Evolutionary conservation across 2,329 filamentous ascomycete species (phyloP), one percentile per base, ranked within the genome.

Genomic region (Neofusicoccum ribis): DNA sequence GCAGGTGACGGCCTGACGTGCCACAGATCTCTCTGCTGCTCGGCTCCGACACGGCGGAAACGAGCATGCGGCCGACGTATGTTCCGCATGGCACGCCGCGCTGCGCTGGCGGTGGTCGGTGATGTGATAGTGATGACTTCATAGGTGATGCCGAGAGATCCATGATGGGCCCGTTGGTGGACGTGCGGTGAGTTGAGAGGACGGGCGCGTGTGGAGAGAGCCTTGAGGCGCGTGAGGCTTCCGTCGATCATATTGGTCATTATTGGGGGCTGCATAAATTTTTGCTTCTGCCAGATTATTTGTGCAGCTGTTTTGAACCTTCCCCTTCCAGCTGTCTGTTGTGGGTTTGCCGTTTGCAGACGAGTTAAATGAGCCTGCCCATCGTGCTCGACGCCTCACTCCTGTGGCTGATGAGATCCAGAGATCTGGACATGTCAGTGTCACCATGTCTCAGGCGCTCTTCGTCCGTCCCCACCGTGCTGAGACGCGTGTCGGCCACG

Each of bases 1-100:
- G 56, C 56, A 60, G 56, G 31, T 47, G 56, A 47, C 43, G 56
- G 31, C 56, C 41, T 46, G 56, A 60, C 15, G 56, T 60, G 43
- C 41, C 56, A 60, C 56, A 47, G 37, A 41, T 47, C 43, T 47
- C 27, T 43, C 3, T 20, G 20, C 23, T 37, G 44, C 56, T 60
- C 56, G 56, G 56, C 56, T 47, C 56, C 56, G 56, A 9, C n/a
- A 20, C 8, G 2, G 17, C n/a, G 56, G 56, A 60, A 60, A 47
- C 56, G 56, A 60, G 31, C 46, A 44, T 37, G 54, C 44, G 54
- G 54, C 36, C 52, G 52, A 41, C 47, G 47, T 31, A 58, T 44
- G 54, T 44, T 43, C 34, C 54, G 54, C 54, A 44, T 44, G 54
- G 39, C 15, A 37, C 41, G 56, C 27, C 27, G 39, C 11, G 20